These are phyloP conservation scores for Terana coerulea DNA, from an alignment of 768 basidiomycete species.

Conservation along the genomic window DNA sequence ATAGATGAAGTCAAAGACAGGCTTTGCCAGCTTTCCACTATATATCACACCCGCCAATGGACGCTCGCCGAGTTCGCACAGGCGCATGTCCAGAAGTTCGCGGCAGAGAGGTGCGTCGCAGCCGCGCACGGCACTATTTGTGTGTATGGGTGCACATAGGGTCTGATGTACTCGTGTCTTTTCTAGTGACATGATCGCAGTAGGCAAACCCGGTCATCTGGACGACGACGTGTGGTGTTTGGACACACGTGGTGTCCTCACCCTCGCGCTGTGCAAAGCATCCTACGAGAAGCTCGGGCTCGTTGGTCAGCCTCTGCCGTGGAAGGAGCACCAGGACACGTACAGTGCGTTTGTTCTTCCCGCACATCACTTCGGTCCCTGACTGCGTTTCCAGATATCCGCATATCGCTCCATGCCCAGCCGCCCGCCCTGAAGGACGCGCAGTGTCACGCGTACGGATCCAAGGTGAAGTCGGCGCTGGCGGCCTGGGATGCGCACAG, in stretches of 20 bases:
- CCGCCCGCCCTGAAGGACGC: slow-evolving; percentile 31
- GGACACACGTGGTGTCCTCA: slow-evolving; percentile 57
- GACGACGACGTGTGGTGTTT: slow-evolving; percentile 67
- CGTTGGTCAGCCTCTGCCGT: slow-evolving; percentile 51
- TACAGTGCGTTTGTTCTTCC: slow-evolving; percentile 37
- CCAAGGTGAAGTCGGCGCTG: slow-evolving; percentile 39
- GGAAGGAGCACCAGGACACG: slow-evolving; percentile 36
- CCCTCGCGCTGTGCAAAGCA: slow-evolving; percentile 49
- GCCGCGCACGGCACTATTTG: not conserved
- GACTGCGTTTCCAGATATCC: slow-evolving; percentile 38
- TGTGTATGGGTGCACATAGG: not conserved
- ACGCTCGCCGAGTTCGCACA: slow-evolving; percentile 41
- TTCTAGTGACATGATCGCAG: slow-evolving; percentile 16
- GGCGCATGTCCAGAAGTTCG: slow-evolving; percentile 24
- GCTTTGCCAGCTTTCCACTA: slow-evolving; percentile 39
- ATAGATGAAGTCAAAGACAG: slow-evolving; percentile 33
- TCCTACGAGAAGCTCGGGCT: slow-evolving; percentile 62
- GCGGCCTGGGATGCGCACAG: slow-evolving; percentile 48
- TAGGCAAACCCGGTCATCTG: slow-evolving; percentile 12
- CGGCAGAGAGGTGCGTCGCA: slow-evolving; percentile 25
- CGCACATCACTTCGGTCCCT: not conserved
- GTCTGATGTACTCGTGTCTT: not conserved
- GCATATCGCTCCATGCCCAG: slow-evolving; percentile 37
- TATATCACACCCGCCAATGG: slow-evolving; percentile 42
- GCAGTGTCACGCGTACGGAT: slow-evolving; percentile 24